phyloP scores from a whole-genome alignment of 164 flowering plant genomes.

The Cinnamomum micranthum region DNA sequence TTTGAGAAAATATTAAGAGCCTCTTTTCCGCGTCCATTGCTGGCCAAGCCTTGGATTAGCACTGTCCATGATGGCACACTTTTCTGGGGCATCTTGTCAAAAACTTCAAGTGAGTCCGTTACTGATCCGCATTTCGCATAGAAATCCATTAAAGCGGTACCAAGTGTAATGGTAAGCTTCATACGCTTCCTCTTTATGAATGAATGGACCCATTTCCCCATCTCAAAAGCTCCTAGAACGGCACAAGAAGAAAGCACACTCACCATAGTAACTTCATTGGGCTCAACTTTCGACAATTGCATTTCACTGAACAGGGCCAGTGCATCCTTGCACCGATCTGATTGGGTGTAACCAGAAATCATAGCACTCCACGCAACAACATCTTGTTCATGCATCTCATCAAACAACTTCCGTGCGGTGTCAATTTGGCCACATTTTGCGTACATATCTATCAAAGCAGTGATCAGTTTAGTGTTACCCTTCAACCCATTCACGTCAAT shows the following conservation, averaged over 20 bases:
- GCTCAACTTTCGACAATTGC: constrained; percentile 34
- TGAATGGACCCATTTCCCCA: constrained; percentile 44
- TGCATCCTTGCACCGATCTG: constrained; percentile 32
- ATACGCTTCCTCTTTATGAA: constrained; percentile 33
- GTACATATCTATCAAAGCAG: constrained; percentile 52
- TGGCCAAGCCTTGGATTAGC: constrained; percentile 40
- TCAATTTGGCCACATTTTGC: constrained; percentile 46
- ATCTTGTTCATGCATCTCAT: constrained; percentile 34
- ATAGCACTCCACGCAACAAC: constrained; percentile 55
- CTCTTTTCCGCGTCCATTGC: constrained; percentile 31
- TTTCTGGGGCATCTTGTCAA: constrained; percentile 29
- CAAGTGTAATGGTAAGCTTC: constrained; percentile 36
- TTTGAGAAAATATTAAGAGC: constrained; percentile 30
- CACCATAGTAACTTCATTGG: constrained; percentile 49
- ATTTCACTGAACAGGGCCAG: constrained; percentile 35
- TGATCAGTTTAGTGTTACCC: constrained; percentile 25
- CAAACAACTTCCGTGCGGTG: constrained; percentile 34
- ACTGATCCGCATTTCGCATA: constrained; percentile 49
- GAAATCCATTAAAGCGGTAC: constrained; percentile 43
- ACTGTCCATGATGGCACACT: constrained; percentile 45
- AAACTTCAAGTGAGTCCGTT: constrained; percentile 33
- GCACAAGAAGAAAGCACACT: constrained; percentile 54
- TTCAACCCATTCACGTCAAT: constrained; percentile 31
- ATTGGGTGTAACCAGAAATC: constrained; percentile 48
- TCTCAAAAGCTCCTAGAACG: constrained; percentile 41